Evolutionary conservation across 208 protist genomes (phyloP).

Genomic region (Angomonas ambiguus): DNA sequence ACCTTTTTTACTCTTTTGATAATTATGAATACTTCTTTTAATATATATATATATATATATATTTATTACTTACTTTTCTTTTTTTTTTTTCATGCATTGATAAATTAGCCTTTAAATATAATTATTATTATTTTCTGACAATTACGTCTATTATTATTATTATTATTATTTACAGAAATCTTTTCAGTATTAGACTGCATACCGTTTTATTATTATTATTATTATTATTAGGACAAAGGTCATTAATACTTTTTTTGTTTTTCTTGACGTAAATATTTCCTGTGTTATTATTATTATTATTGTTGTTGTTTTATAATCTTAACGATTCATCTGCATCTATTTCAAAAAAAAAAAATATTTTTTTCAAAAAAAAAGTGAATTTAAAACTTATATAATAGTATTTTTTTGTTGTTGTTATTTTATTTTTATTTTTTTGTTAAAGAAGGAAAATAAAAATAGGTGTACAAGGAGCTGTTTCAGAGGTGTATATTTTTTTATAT

Average conservation of each 20-base stretch:
- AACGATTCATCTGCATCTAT: not conserved
- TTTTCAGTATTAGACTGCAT: too few species aligned
- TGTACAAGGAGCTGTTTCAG: not conserved
- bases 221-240: too few species aligned
- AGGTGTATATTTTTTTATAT: not conserved
- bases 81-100: too few species aligned
- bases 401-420: constrained; percentile 3
- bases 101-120: too few species aligned
- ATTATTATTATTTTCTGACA: too few species aligned
- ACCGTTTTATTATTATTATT: too few species aligned
- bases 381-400: constrained; percentile 13
- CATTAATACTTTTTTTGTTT: not conserved
- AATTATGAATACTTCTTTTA: not conserved
- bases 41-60: constrained; percentile 5
- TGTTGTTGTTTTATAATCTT: not conserved
- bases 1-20: not conserved
- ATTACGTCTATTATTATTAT: too few species aligned
- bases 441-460: not conserved
- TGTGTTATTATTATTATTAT: not conserved
- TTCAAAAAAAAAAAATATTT: not conserved
- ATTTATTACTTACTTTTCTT: too few species aligned
- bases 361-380: constrained; percentile 21
- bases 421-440: not conserved
- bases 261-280: not conserved
- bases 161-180: not conserved